These are phyloP conservation scores for Thielaviopsis punctulata DNA, from an alignment of 2,329 filamentous ascomycete species.

Conservation along the genomic window DNA sequence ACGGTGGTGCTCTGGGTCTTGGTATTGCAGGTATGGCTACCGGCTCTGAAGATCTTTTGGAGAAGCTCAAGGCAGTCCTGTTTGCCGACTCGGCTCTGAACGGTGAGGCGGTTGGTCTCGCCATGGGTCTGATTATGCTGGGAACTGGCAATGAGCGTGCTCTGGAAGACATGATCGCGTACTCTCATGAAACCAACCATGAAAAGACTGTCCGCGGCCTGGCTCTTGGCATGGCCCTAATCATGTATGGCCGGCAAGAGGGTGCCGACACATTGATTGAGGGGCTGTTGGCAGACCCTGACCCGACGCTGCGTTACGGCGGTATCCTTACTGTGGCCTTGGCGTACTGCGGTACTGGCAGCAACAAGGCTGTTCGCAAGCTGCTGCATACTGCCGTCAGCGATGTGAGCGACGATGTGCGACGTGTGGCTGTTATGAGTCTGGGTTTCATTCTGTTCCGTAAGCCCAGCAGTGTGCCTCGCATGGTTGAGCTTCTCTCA, in stretches of 20 bases:
- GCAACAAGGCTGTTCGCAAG: constrained; percentile 96
- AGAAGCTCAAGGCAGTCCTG: constrained; percentile 74
- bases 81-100: constrained; percentile 93
- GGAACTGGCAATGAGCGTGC: constrained; percentile 92
- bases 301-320: constrained; percentile 85
- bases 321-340: constrained; percentile 98
- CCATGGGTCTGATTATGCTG: constrained; percentile 97
- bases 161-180: constrained; percentile 91
- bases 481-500: constrained; percentile 95
- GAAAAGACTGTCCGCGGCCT: constrained; percentile 97
- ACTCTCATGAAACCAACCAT: constrained; percentile 93
- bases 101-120: constrained; percentile 84
- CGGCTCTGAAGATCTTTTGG: constrained; percentile 76
- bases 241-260: constrained; percentile 96
- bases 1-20: constrained; percentile 84
- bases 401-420: constrained; percentile 94
- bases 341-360: constrained; percentile 91
- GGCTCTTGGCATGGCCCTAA: constrained; percentile 89
- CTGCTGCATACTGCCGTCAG: constrained; percentile 91
- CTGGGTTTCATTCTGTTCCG: constrained; percentile 97
- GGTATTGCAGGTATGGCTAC: constrained; percentile 97
- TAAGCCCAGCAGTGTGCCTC: constrained; percentile 88
- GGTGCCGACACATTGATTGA: constrained; percentile 89
- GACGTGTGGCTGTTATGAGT: constrained; percentile 90
- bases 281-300: constrained; percentile 78